Evolutionary conservation across 2,329 filamentous ascomycete species (phyloP), one percentile per base, ranked within the genome.

Genomic region (Fusarium haematococcum): DNA sequence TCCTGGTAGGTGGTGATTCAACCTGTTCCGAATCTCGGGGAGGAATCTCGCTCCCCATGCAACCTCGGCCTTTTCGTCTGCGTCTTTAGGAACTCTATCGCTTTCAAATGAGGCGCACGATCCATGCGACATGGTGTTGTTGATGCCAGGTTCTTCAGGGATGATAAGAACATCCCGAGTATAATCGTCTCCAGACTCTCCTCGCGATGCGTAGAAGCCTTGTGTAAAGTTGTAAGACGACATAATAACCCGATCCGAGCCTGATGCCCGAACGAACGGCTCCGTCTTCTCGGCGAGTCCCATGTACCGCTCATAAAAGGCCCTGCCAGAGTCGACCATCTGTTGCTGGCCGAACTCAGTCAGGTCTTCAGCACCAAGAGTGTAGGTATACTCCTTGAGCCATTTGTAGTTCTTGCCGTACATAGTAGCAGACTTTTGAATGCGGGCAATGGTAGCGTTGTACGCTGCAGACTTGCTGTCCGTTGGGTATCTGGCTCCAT

Each of bases 401-500:
- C 97, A 97, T 18, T 88, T 87, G 78, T 91, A 95, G 30, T 89
- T 87, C 37, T 86, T 85, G 9, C 88, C 88, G 79, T 93, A 96
- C 23, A 85, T 83, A 2, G 86, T 87, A 11, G 86, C 86, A 41
- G 78, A 80, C 52, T 80, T 81, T 69, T 95, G 91, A 70, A 98
- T 92, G 57, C 88, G 89, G 32, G 87, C 80, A 63, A 98, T 86
- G 10, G 94, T 87, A 6, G 85, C 82, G 43, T 86, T 87, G 83
- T 97, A 98, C 8, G 82, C 79, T 13, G 81, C 80, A 1, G 91
- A 89, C 85, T 95, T 97, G 74, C 85, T 85, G 13, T 84, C 79
- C 0, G 95, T 97, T 1, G 95, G 95, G 80, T 94, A 93, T 62
- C 95, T 90, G 41, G 94, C 94, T 57, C 95, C 95, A 80, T 98